Evolutionary conservation across 2,329 filamentous ascomycete species (phyloP).

Genomic region (Tolypocladium inflatum): DNA sequence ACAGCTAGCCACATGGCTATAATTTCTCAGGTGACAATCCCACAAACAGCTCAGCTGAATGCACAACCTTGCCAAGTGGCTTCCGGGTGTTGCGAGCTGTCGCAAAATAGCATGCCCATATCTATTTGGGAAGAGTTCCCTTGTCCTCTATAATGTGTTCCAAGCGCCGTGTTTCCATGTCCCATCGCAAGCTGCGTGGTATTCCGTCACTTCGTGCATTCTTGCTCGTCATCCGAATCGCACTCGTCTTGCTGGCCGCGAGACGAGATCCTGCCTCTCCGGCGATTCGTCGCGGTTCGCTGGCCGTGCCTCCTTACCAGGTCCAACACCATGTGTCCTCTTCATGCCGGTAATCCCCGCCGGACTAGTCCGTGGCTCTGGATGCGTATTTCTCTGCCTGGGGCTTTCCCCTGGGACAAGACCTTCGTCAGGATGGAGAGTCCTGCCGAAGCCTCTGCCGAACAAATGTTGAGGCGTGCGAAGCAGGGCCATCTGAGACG

Average conservation of each 20-base stretch:
- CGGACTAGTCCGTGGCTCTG: neutral
- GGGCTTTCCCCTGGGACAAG: conserved; percentile 21
- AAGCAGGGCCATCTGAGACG: conserved; percentile 40
- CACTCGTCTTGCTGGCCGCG: conserved; percentile 21
- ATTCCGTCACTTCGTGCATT: neutral
- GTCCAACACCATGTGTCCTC: conserved; percentile 10
- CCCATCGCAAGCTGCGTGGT: neutral
- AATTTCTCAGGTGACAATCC: neutral
- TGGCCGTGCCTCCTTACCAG: conserved; percentile 2
- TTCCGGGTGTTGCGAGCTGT: neutral
- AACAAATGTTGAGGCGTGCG: conserved; percentile 39
- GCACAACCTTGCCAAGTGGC: neutral
- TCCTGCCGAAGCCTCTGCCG: conserved; percentile 34
- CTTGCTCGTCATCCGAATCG: conserved; percentile 14
- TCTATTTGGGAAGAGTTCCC: neutral
- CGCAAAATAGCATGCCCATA: neutral
- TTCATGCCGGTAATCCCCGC: conserved; percentile 12
- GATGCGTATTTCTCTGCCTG: neutral
- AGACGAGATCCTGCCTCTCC: conserved; percentile 6
- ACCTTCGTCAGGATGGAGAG: conserved; percentile 35
- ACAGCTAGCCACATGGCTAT: neutral
- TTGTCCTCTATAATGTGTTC: neutral
- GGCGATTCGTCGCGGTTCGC: neutral
- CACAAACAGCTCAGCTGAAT: neutral
- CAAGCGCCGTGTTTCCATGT: neutral